Percentiles rank a stretch among this genome's conserved stretches.
These are phyloP conservation scores for Erodium trifolium DNA, from an alignment of 441 rosid species.

Conservation along the genomic window DNA sequence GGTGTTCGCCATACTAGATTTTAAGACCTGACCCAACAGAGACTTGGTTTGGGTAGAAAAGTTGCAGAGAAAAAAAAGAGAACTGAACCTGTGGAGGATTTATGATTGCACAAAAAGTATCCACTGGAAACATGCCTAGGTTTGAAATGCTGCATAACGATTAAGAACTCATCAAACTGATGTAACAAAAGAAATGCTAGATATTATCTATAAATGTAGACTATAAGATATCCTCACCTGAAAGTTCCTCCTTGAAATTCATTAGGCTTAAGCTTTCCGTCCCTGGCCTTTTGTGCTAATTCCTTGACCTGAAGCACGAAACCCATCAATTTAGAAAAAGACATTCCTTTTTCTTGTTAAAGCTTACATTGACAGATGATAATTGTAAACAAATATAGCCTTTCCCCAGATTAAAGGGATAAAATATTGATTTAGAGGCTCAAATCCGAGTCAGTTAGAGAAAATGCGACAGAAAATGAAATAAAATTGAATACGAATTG, in stretches of 20 bases:
- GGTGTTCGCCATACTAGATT: neutral
- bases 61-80: conserved; percentile 17
- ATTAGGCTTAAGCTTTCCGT: conserved; percentile 80
- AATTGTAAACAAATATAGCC: neutral
- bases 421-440: neutral
- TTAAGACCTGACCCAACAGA: neutral
- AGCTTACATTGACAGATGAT: neutral
- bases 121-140: conserved; percentile 97
- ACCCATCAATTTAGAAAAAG: conserved; percentile 1
- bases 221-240: conserved; percentile 38
- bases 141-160: conserved; percentile 80
- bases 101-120: conserved; percentile 80
- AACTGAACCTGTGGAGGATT: conserved; percentile 89
- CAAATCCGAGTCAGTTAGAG: neutral
- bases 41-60: neutral
- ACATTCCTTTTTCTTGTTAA: neutral
- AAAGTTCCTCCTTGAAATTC: conserved; percentile 98
- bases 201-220: neutral
- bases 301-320: conserved; percentile 61
- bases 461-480: conserved; percentile 1
- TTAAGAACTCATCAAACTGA: conserved; percentile 14
- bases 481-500: conserved; percentile 11
- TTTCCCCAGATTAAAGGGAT: conserved; percentile 1
- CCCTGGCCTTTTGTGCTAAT: conserved; percentile 87
- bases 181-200: neutral